Percentiles rank a stretch among this genome's conserved stretches.
phyloP scores from a whole-genome alignment of 192 early-diverging fungal species.

The Coemansia sp. region DNA sequence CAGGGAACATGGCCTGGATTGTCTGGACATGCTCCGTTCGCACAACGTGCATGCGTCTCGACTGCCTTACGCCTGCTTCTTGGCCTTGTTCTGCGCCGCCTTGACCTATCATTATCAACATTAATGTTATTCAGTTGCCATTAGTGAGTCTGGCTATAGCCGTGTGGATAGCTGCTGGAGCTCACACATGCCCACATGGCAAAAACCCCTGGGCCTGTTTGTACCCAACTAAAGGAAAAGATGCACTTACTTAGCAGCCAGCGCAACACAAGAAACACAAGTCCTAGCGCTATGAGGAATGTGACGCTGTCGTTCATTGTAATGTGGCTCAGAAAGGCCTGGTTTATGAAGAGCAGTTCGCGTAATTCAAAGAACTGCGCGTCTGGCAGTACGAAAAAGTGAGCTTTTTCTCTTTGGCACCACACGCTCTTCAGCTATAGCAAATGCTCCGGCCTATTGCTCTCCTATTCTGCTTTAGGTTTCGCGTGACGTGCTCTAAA shows the following conservation, averaged over 20 bases:
- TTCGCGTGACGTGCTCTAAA: no score
- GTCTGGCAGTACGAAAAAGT: background rate
- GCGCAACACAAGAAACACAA: conserved; percentile 49
- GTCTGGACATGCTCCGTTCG: conserved; percentile 61
- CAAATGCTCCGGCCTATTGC: background rate
- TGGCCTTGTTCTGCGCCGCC: conserved; percentile 36
- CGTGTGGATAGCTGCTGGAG: background rate
- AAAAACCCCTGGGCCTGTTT: background rate
- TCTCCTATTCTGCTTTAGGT: background rate
- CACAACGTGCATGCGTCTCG: conserved; percentile 38
- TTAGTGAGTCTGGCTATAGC: background rate
- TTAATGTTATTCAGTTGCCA: background rate
- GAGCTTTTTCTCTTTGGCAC: background rate
- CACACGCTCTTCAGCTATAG: background rate
- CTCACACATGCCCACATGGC: background rate
- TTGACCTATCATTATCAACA: conserved; percentile 20
- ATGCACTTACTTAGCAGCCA: conserved; percentile 44
- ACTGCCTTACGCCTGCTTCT: conserved; percentile 11
- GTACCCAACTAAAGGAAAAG: background rate
- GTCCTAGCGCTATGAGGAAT: conserved; percentile 42
- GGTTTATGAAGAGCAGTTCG: background rate
- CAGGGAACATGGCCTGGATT: conserved; percentile 80
- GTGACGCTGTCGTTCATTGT: conserved; percentile 49
- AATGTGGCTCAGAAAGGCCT: background rate
- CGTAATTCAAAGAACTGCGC: background rate